Evolutionary conservation across 2,329 filamentous ascomycete genomes (phyloP).

Genomic region (Monilinia vaccinii-corymbosi): DNA sequence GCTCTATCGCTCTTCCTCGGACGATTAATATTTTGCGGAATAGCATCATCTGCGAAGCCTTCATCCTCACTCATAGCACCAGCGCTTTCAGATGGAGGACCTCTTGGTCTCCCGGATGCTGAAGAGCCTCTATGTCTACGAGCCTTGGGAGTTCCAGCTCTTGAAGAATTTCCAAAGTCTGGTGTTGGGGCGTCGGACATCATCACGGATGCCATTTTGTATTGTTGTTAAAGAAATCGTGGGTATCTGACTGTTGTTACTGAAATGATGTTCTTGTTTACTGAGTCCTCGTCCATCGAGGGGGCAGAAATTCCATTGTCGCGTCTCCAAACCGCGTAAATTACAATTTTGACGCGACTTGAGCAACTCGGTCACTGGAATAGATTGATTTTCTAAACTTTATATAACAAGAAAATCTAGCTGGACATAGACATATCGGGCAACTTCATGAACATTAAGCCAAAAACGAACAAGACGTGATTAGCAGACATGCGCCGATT

Average conservation of each 20-base stretch:
- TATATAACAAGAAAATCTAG: too few species aligned
- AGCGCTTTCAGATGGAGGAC: slow-evolving; percentile 52
- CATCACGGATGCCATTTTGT: slow-evolving; percentile 28
- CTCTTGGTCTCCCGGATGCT: slow-evolving; percentile 24
- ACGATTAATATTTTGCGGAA: slow-evolving; percentile 44
- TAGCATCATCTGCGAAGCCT: slow-evolving; percentile 56
- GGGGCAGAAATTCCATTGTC: slow-evolving; percentile 11
- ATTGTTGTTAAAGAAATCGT: slow-evolving; percentile 5
- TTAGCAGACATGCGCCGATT: background rate
- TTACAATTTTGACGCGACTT: slow-evolving; percentile 16
- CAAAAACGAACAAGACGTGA: background rate
- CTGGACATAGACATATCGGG: too few species aligned
- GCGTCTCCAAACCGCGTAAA: slow-evolving; percentile 9
- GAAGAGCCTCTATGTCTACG: slow-evolving; percentile 25
- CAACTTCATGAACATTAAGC: background rate
- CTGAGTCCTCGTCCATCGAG: slow-evolving; percentile 15
- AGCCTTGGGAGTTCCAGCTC: slow-evolving; percentile 22
- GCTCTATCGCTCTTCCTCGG: slow-evolving; percentile 35
- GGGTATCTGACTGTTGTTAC: slow-evolving; percentile 9
- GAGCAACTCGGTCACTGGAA: slow-evolving; percentile 18
- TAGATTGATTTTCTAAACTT: slow-evolving; percentile 19
- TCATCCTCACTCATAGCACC: slow-evolving; percentile 54
- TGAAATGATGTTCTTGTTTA: too few species aligned
- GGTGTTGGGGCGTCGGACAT: slow-evolving; percentile 27
- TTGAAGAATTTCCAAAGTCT: slow-evolving; percentile 22